Base-by-base conservation (phyloP, 305 asterid genomes). In the Fraxinus angustifolia region DNA sequence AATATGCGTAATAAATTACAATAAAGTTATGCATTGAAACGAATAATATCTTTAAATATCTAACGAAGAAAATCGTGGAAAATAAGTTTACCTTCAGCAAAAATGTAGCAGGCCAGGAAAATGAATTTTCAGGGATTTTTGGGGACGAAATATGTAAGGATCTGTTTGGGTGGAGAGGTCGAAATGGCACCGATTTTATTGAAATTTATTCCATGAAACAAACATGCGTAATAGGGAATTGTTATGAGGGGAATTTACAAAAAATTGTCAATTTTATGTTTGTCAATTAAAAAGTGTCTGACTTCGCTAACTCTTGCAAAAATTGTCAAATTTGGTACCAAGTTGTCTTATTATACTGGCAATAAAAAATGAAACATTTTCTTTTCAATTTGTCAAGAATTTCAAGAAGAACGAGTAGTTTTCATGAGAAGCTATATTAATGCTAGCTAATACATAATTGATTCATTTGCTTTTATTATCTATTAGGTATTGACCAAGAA, bases 111-210 rank as follows among this genome's bases (percentile, higher is more conserved):
- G 76, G 70, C 38, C 81, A 45, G 35, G 31, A 67, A 53, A 75
- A 38, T 19, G 8, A 67, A 81, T 62, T 76, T 67, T 23, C 65
- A 83, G 79, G 23, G 30, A 75, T 75, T 58, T 53, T 45, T 60
- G 85, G 82, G 76, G 85, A 79, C 79, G 85, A 86, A 84, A 26
- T 78, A 38, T 76, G 84, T 79, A 84, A 76, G 84, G 88, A 88
- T 84, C 87, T 80, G 89, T 81, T 83, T 79, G 80, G 77, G 62
- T 35, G 40, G 77, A 78, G 78, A 71, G 78, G 60, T 71, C 42
- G 23, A 79, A 76, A 60, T 73, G 16, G 60, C 82, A 71, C 56
- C 84, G 70, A 75, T 60, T 79, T 34, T 74, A 76, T 80, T 16
- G 82, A 74, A 79, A 73, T 71, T 48, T 71, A 45, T 42, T 75